phyloP scores from a whole-genome alignment of 179 eudicot genomes.

The Nepenthes alata region DNA sequence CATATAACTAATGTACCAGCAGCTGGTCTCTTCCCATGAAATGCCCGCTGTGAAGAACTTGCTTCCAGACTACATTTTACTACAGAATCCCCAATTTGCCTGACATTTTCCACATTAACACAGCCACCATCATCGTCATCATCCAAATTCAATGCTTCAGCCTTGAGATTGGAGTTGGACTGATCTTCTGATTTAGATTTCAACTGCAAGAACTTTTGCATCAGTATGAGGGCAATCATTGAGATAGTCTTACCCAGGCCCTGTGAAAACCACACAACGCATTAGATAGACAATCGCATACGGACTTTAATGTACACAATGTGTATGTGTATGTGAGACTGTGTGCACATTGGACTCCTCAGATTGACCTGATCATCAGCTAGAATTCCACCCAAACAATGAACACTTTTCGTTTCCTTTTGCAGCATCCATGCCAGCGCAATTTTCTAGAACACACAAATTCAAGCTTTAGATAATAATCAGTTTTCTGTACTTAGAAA shows the following conservation, averaged over 20 bases:
- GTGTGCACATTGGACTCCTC: neutral
- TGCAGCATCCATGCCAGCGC: constrained; percentile 96
- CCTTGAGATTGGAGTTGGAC: constrained; percentile 17
- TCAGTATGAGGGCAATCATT: constrained; percentile 78
- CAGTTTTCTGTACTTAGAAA: neutral
- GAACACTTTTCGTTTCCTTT: constrained; percentile 60
- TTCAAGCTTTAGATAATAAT: neutral
- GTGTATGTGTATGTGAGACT: neutral
- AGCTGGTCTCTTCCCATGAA: constrained; percentile 51
- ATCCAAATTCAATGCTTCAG: constrained; percentile 79
- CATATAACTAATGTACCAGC: constrained; percentile 97
- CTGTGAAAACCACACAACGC: constrained; percentile 26
- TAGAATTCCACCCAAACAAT: constrained; percentile 88
- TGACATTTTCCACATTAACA: constrained; percentile 17
- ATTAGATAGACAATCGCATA: neutral
- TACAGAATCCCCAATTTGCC: constrained; percentile 24
- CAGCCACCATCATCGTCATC: constrained; percentile 53
- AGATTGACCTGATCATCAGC: constrained; percentile 92
- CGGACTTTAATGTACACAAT: neutral
- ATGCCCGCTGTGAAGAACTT: constrained; percentile 31
- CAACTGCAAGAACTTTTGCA: constrained; percentile 39
- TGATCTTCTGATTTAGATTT: constrained; percentile 38
- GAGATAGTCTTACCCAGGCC: constrained; percentile 98
- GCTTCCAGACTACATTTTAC: constrained; percentile 26
- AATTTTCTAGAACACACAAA: constrained; percentile 52